phyloP scores from a whole-genome alignment of 73 alveolate species.

The Paramecium pentaurelia region DNA sequence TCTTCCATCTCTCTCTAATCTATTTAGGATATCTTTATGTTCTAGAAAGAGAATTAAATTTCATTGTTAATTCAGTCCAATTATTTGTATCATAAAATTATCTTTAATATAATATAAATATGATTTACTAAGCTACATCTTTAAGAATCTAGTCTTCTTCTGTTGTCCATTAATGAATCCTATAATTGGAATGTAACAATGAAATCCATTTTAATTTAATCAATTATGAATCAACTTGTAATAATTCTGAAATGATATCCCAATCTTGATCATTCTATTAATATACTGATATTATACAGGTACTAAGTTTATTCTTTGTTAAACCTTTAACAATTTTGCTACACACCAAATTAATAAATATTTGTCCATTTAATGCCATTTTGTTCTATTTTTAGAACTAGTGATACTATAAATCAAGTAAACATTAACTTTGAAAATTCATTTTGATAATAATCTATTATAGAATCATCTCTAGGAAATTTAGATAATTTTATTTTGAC shows the following conservation, averaged over 20 bases:
- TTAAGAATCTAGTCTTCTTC: not conserved
- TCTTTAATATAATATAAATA: not conserved
- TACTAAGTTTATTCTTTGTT: not conserved
- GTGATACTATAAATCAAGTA: not conserved
- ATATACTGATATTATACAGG: not conserved
- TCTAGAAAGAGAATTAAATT: not conserved
- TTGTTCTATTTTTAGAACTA: not conserved
- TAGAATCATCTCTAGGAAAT: not conserved
- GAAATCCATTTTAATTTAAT: not conserved
- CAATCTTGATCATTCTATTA: not conserved
- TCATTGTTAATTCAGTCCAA: not conserved
- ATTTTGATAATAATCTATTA: not conserved
- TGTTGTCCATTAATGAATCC: not conserved
- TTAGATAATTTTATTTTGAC: not conserved
- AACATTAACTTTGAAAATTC: not conserved
- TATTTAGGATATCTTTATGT: conserved; percentile 11
- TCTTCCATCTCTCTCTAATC: conserved; percentile 11
- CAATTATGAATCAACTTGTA: not conserved
- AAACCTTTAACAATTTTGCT: not conserved
- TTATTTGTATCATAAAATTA: not conserved
- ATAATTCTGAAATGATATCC: not conserved
- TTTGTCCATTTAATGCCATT: not conserved
- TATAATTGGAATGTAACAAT: not conserved
- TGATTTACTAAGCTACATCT: not conserved
- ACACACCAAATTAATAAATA: not conserved